A percentile compares a stretch with the other conserved stretches of the same genome.
Conservation (phyloP, 129 eudicot genomes). For the Arctium lappa region DNA sequence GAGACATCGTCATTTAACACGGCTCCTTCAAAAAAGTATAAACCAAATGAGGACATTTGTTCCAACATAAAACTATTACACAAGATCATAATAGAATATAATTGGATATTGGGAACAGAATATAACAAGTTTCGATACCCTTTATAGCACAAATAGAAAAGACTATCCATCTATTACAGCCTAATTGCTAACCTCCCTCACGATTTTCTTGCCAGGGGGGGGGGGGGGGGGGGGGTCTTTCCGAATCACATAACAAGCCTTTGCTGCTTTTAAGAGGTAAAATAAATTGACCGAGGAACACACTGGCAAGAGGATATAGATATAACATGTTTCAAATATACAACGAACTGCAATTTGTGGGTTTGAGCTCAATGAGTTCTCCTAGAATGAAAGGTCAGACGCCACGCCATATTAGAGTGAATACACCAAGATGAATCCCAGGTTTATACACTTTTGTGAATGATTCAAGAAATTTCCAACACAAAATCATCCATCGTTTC, state of each 20-base stretch:
- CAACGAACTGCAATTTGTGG: background rate
- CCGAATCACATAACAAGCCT: background rate
- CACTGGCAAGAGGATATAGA: background rate
- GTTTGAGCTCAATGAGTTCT: background rate
- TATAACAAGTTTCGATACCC: background rate
- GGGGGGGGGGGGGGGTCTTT: background rate
- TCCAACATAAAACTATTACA: constrained; percentile 5
- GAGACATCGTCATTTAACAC: constrained; percentile 31
- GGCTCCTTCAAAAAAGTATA: constrained; percentile 6
- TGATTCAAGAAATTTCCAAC: background rate
- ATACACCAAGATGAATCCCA: background rate
- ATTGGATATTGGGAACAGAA: background rate
- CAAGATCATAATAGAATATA: background rate
- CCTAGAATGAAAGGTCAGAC: background rate
- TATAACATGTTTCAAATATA: background rate
- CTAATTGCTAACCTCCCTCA: background rate
- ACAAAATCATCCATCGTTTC: background rate
- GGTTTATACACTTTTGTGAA: background rate
- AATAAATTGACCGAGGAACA: background rate
- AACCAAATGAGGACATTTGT: background rate
- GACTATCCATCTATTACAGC: background rate
- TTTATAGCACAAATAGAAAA: background rate
- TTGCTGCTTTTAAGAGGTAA: background rate
- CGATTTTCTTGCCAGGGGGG: background rate
- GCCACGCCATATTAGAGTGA: background rate